Percentiles rank a stretch among this genome's conserved stretches.
Conservation (phyloP, 2,329 filamentous ascomycete genomes). For the Fusarium marasasianum region DNA sequence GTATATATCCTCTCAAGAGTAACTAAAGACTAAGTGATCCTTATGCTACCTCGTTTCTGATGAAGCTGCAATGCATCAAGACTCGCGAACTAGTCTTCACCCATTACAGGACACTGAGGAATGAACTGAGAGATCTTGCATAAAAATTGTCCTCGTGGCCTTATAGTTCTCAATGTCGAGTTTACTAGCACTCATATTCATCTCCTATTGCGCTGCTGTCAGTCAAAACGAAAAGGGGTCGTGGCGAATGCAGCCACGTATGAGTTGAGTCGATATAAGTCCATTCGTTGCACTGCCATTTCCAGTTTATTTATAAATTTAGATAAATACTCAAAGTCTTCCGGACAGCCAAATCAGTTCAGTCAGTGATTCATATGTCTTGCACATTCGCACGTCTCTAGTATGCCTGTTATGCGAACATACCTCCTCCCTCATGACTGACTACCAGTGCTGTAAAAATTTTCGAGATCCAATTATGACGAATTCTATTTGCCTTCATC, state of each 20-base stretch:
- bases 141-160: neutral
- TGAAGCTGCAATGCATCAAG: neutral
- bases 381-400: neutral
- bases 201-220: neutral
- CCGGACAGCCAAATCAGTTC: neutral
- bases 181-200: neutral
- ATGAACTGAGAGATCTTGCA: neutral
- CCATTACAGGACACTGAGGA: neutral
- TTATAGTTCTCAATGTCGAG: neutral
- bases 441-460: neutral
- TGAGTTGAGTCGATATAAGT: neutral
- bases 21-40: neutral
- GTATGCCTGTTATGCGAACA: neutral
- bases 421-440: neutral
- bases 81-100: neutral
- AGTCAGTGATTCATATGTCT: neutral
- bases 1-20: neutral
- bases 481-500: neutral
- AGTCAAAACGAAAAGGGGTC: neutral
- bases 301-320: neutral
- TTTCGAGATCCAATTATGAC: neutral
- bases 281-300: neutral
- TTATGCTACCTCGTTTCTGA: neutral
- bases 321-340: neutral
- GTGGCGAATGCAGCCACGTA: no score